A percentile compares a stretch with the other conserved stretches of the same genome.
These are phyloP conservation scores for Apiospora pterosperma DNA, from an alignment of 2,329 filamentous ascomycete species.

Conservation along the genomic window DNA sequence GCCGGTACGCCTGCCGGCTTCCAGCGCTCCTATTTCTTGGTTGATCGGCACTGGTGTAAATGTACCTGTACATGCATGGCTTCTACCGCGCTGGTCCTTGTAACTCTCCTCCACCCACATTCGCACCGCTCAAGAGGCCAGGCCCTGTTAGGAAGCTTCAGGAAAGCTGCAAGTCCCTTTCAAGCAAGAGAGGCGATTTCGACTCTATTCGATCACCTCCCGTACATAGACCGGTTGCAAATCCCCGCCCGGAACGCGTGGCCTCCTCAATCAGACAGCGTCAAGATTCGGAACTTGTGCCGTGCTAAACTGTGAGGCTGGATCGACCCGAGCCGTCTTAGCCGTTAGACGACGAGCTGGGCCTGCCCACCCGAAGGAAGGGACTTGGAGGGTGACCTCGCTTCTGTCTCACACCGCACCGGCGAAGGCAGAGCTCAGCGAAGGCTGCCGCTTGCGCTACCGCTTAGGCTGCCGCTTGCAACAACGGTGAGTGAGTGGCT, in stretches of 20 bases:
- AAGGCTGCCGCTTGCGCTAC: background rate
- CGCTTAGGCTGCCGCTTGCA: background rate
- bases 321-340: slow-evolving; percentile 1
- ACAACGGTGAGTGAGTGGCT: background rate
- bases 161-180: background rate
- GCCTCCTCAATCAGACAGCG: background rate
- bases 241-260: background rate
- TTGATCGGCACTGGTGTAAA: background rate
- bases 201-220: background rate
- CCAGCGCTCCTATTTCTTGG: too few relatives aligned
- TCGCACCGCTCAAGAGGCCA: background rate
- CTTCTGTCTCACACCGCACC: background rate
- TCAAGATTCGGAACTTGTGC: background rate
- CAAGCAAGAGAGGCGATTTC: background rate
- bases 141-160: background rate
- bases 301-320: background rate
- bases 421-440: too few relatives aligned
- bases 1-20: too few relatives aligned
- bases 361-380: background rate
- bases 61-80: background rate
- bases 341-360: background rate
- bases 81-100: background rate
- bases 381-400: background rate
- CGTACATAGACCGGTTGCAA: background rate
- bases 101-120: background rate